Evolutionary conservation across 371 early-diverging fungal genomes (phyloP).

Genomic region (Mortierella sp.): DNA sequence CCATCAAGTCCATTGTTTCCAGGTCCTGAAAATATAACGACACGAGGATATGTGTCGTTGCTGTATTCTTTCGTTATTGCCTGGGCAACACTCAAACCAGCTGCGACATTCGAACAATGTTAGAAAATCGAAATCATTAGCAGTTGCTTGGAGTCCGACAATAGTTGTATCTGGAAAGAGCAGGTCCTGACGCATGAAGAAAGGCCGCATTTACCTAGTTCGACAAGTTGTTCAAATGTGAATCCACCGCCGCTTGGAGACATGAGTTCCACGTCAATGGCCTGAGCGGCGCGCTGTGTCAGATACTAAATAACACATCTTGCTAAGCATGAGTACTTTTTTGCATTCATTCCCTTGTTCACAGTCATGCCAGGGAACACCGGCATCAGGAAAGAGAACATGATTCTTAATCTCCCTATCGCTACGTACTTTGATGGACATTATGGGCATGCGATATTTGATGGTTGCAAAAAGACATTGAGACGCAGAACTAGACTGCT

Average conservation of each 20-base stretch:
- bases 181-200: no score
- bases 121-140: background rate
- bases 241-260: conserved; percentile 80
- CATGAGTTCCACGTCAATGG: conserved; percentile 90
- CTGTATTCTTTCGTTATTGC: conserved; percentile 81
- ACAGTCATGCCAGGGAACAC: no score
- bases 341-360: no score
- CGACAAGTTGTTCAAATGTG: conserved; percentile 78
- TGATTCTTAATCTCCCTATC: no score
- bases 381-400: no score
- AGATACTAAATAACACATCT: conserved; percentile 79
- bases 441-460: no score
- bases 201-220: conserved; percentile 50
- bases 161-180: background rate
- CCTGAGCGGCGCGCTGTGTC: conserved; percentile 81
- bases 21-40: conserved; percentile 85
- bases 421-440: no score
- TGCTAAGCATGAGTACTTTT: no score
- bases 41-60: conserved; percentile 58
- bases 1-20: conserved; percentile 98
- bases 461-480: no score
- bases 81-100: conserved; percentile 92
- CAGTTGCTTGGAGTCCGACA: background rate
- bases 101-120: conserved; percentile 49
- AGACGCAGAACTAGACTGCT: background rate